Conservation (phyloP, 179 eudicot genomes). For the Drosera spatulata region DNA sequence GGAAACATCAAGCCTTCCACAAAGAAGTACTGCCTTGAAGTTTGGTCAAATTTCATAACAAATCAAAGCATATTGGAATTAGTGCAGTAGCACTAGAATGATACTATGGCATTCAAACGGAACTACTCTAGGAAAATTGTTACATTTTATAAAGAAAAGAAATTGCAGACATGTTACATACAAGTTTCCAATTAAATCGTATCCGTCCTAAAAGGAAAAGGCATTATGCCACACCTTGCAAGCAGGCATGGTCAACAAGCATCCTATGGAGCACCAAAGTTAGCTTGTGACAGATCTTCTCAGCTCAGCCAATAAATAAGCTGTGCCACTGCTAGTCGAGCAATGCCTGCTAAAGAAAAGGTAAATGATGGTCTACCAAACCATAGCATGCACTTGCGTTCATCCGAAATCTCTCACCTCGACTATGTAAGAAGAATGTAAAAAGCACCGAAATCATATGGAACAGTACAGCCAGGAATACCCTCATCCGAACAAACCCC, state of each 20-base stretch:
- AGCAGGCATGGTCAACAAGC: slow-evolving; percentile 32
- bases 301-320: slow-evolving; percentile 12
- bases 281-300: slow-evolving; percentile 27
- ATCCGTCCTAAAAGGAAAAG: slow-evolving; percentile 23
- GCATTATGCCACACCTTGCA: slow-evolving; percentile 62
- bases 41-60: slow-evolving; percentile 3
- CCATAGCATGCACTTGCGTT: slow-evolving; percentile 30
- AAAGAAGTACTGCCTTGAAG: too few species aligned
- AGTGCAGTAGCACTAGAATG: slow-evolving; percentile 14
- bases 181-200: slow-evolving; percentile 35
- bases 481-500: slow-evolving; percentile 78
- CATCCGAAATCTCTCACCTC: slow-evolving; percentile 52
- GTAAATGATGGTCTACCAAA: slow-evolving; percentile 20
- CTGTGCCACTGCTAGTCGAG: slow-evolving; percentile 19
- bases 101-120: slow-evolving; percentile 19
- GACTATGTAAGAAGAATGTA: slow-evolving; percentile 19
- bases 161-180: slow-evolving; percentile 58
- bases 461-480: slow-evolving; percentile 11
- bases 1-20: too few species aligned
- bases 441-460: slow-evolving; percentile 13
- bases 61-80: slow-evolving; percentile 1
- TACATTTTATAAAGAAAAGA: slow-evolving; percentile 27
- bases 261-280: slow-evolving; percentile 25
- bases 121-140: slow-evolving; percentile 17
- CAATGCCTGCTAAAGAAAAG: slow-evolving; percentile 53